phyloP scores from a whole-genome alignment of 2,329 filamentous ascomycete genomes.

The Corynespora cassiicola region DNA sequence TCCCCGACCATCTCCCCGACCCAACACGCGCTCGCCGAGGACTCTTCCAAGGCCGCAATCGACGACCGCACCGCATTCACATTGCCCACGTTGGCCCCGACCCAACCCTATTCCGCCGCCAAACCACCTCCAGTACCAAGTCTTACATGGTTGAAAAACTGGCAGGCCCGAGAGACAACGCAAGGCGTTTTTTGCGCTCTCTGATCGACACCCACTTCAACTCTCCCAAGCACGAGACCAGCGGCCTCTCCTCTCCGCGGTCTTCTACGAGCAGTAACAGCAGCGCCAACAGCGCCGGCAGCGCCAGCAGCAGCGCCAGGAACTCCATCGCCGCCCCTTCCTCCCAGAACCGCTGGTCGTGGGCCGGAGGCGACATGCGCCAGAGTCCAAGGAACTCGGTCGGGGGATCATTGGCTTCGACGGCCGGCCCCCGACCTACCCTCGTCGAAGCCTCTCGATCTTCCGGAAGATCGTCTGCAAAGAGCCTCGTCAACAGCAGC shows the following conservation, averaged over 20 bases:
- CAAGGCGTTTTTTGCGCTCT: conserved; percentile 57
- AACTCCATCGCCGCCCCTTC: conserved; percentile 34
- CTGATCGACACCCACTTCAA: conserved; percentile 49
- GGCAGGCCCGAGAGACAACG: conserved; percentile 57
- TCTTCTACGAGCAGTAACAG: conserved; percentile 39
- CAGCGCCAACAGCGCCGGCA: too few relatives aligned
- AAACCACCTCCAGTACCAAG: conserved; percentile 38
- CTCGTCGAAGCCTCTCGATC: conserved; percentile 49
- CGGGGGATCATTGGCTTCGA: conserved; percentile 45
- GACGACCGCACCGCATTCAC: conserved; percentile 63
- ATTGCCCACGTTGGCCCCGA: conserved; percentile 59
- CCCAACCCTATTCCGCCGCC: conserved; percentile 33
- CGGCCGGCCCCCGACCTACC: conserved; percentile 48
- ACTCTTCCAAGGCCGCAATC: conserved; percentile 58
- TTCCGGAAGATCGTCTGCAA: conserved; percentile 39
- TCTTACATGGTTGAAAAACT: conserved; percentile 53
- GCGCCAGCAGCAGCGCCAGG: too few relatives aligned
- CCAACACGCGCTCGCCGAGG: conserved; percentile 30
- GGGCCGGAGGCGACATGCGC: conserved; percentile 44
- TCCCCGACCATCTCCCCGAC: conserved; percentile 42
- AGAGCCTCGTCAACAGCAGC: conserved; percentile 39
- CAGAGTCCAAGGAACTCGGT: conserved; percentile 48
- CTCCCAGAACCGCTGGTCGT: conserved; percentile 31
- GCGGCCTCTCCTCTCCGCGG: conserved; percentile 26
- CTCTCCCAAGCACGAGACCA: conserved; percentile 22